These are phyloP conservation scores for Botrytis porri DNA, from an alignment of 2,329 filamentous ascomycete species.

Conservation along the genomic window DNA sequence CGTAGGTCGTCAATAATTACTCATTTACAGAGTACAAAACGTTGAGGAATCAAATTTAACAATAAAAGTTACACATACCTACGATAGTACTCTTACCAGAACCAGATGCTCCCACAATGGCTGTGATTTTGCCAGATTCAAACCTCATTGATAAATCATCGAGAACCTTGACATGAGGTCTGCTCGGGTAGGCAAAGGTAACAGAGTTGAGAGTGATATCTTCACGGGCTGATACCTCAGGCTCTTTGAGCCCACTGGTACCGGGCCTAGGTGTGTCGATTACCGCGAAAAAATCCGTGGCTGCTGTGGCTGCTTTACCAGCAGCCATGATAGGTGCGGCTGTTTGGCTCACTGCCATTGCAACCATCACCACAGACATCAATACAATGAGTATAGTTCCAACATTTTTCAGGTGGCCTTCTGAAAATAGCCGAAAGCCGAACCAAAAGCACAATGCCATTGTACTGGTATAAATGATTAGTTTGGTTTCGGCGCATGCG, in stretches of 20 bases:
- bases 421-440: slow-evolving; percentile 46
- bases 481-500: not conserved
- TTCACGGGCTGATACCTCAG: slow-evolving; percentile 46
- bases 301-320: slow-evolving; percentile 39
- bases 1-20: not conserved
- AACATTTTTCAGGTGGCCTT: slow-evolving; percentile 48
- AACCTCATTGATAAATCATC: slow-evolving; percentile 37
- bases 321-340: slow-evolving; percentile 55
- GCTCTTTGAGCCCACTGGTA: slow-evolving; percentile 42
- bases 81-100: slow-evolving; percentile 44
- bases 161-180: slow-evolving; percentile 37
- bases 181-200: slow-evolving; percentile 39
- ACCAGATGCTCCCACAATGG: slow-evolving; percentile 45
- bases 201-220: slow-evolving; percentile 38
- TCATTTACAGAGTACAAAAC: not conserved
- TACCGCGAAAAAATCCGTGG: slow-evolving; percentile 39
- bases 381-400: slow-evolving; percentile 50
- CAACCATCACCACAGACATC: slow-evolving; percentile 17
- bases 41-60: not conserved
- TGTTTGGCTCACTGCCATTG: slow-evolving; percentile 47
- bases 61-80: slow-evolving; percentile 15
- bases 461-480: slow-evolving; percentile 37
- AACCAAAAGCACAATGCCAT: slow-evolving; percentile 63
- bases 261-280: slow-evolving; percentile 39
- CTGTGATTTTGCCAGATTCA: slow-evolving; percentile 40